Percentiles rank a stretch among this genome's conserved stretches.
Conservation (phyloP, 176 grass and related monocot species). For the Cenchrus americanus region DNA sequence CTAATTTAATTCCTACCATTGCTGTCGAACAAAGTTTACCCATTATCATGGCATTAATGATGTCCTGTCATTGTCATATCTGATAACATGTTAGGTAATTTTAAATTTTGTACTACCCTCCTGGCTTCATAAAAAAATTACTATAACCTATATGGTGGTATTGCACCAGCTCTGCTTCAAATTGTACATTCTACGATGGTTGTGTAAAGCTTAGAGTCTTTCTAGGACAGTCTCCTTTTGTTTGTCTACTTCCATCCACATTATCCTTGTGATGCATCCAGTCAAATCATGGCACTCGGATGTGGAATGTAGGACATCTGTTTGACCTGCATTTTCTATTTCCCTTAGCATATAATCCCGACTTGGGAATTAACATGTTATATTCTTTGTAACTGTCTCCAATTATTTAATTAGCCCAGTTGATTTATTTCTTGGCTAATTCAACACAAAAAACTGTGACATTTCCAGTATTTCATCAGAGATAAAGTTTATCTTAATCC, state of each 20-base stretch:
- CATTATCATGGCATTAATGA: neutral
- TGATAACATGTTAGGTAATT: neutral
- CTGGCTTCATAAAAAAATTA: constrained; percentile 8
- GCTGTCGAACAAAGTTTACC: neutral
- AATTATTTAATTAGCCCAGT: neutral
- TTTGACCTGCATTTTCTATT: neutral
- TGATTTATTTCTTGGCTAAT: neutral
- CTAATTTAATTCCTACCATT: constrained; percentile 22
- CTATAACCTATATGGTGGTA: neutral
- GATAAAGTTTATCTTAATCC: constrained; percentile 8
- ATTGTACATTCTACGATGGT: neutral
- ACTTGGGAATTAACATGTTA: neutral
- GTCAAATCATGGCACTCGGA: no score
- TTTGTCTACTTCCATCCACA: neutral
- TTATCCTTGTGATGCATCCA: no score
- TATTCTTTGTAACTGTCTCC: neutral
- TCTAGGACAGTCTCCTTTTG: constrained; percentile 24
- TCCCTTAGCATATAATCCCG: neutral
- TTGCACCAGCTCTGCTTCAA: neutral
- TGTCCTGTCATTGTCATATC: constrained; percentile 19
- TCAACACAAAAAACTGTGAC: neutral
- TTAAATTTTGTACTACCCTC: neutral
- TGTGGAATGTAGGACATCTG: no score
- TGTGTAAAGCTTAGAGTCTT: neutral
- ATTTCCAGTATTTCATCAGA: neutral